These are phyloP conservation scores for Lepidium campestre DNA, from an alignment of 441 rosid genomes.

Conservation along the genomic window DNA sequence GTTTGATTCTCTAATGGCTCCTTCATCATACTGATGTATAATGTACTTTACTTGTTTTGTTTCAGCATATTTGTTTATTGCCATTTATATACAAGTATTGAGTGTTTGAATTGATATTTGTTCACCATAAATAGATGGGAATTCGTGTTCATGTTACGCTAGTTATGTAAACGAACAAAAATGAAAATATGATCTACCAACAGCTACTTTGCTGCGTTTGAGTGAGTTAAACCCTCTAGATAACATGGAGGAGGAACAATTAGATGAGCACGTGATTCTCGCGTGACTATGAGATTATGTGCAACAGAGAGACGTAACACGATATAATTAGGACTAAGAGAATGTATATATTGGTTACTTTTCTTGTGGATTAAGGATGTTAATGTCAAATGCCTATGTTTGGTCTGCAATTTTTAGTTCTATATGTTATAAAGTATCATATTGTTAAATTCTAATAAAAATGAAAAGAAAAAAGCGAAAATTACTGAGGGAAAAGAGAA, in stretches of 20 bases:
- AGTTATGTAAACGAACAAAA: no score
- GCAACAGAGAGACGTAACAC: not conserved
- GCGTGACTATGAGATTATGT: no score
- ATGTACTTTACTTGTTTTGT: not conserved
- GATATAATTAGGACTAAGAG: not conserved
- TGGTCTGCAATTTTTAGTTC: not conserved
- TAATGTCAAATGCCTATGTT: not conserved
- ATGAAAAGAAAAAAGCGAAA: conserved; percentile 1
- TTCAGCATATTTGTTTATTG: not conserved
- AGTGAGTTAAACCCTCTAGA: no score
- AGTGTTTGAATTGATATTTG: no score
- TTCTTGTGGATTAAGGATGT: not conserved
- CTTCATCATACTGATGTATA: conserved; percentile 3
- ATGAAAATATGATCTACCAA: no score
- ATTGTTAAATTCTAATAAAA: not conserved
- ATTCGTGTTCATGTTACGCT: no score
- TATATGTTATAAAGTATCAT: not conserved
- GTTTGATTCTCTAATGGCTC: not conserved
- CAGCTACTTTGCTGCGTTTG: no score
- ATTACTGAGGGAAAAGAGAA: conserved; percentile 3
- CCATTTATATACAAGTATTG: no score
- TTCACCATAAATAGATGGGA: no score
- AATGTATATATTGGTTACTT: not conserved
- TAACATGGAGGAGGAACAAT: no score
- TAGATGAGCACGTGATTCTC: no score